Evolutionary conservation across 2,329 filamentous ascomycete genomes (phyloP).

Genomic region (Didymella pinodella): DNA sequence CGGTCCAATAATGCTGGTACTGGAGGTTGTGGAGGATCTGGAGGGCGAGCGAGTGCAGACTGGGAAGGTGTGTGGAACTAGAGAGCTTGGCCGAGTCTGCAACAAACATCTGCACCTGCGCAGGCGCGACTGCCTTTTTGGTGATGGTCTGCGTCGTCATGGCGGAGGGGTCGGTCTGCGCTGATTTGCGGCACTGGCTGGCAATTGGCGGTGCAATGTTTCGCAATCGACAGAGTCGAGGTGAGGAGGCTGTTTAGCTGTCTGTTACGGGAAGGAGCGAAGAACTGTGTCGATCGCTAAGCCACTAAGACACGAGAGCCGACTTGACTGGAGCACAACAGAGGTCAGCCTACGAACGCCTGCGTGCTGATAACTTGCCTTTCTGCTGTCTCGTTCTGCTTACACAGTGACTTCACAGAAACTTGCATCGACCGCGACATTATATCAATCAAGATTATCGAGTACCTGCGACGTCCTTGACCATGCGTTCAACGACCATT

Average conservation of each 20-base stretch:
- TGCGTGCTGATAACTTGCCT: constrained; percentile 5
- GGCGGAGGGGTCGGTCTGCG: constrained; percentile 21
- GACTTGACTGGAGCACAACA: constrained; percentile 16
- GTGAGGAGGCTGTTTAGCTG: constrained; percentile 29
- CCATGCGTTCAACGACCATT: constrained; percentile 36
- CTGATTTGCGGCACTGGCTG: constrained; percentile 12
- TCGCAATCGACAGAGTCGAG: constrained; percentile 28
- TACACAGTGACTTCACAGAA: not conserved
- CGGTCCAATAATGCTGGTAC: constrained; percentile 78
- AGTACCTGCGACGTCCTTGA: constrained; percentile 8
- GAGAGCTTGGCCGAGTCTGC: constrained; percentile 24
- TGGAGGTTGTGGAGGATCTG: constrained; percentile 75
- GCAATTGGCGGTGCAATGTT: constrained; percentile 39
- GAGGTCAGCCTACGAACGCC: constrained; percentile 16
- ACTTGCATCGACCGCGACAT: not conserved
- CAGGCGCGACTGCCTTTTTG: constrained; percentile 39
- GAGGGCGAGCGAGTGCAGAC: constrained; percentile 61
- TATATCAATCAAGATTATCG: not conserved
- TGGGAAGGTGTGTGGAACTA: constrained; percentile 36
- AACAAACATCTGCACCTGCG: constrained; percentile 46
- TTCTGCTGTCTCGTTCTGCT: not conserved
- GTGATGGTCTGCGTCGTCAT: constrained; percentile 40
- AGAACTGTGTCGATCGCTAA: constrained; percentile 31
- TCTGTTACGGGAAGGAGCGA: constrained; percentile 43
- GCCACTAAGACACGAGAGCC: constrained; percentile 18